Conservation (phyloP, 2,329 filamentous ascomycete genomes). For the Incumbomyces delicatus region DNA sequence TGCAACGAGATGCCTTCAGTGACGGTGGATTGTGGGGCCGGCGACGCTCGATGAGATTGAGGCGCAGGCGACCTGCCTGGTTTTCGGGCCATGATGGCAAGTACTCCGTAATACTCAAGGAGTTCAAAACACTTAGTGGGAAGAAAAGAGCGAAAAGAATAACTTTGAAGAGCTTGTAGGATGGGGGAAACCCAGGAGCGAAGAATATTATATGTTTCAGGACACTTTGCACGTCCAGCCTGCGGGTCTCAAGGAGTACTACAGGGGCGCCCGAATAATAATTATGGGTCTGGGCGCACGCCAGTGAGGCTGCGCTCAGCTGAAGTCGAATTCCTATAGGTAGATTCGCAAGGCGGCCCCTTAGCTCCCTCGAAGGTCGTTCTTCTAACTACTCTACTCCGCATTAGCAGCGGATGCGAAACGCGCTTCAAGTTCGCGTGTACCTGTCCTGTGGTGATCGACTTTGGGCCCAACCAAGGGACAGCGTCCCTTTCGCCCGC, state of each 20-base stretch:
- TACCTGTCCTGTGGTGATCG: too few relatives aligned
- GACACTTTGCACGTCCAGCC: slow-evolving; percentile 5
- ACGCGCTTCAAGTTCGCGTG: too few relatives aligned
- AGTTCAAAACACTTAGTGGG: neutral
- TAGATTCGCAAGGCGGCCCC: too few relatives aligned
- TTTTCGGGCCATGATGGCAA: slow-evolving; percentile 7
- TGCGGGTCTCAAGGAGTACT: slow-evolving; percentile 1
- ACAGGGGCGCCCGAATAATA: slow-evolving; percentile 3
- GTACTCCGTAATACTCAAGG: neutral
- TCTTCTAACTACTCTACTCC: too few relatives aligned
- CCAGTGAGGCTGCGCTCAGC: neutral
- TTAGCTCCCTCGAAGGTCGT: too few relatives aligned
- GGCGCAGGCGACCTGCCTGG: slow-evolving; percentile 5
- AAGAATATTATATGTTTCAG: neutral
- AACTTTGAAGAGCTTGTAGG: neutral
- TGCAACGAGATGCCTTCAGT: neutral
- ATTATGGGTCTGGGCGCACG: neutral
- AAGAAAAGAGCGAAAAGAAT: neutral
- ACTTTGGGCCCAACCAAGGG: too few relatives aligned
- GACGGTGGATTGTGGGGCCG: neutral
- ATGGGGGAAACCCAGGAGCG: neutral
- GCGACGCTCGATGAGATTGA: slow-evolving; percentile 1
- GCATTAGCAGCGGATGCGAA: too few relatives aligned
- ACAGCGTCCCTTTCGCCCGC: too few relatives aligned
- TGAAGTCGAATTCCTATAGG: neutral